phyloP scores from a whole-genome alignment of 106 monocot genomes.

The Phalaenopsis aphrodite region DNA sequence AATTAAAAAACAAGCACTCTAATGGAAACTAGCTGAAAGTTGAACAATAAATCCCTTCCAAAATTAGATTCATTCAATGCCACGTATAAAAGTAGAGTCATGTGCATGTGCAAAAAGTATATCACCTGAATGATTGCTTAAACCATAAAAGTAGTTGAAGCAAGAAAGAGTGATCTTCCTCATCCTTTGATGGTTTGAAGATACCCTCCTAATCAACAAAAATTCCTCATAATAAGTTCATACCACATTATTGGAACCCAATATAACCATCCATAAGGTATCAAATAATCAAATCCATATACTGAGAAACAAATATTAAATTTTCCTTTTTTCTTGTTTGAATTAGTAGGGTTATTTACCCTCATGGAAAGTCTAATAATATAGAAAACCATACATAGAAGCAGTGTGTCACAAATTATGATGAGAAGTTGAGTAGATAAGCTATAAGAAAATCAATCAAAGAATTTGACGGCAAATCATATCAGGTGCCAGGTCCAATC shows the following conservation, averaged over 20 bases:
- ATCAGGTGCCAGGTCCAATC: background rate
- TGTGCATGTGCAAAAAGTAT: background rate
- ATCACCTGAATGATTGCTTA: constrained; percentile 88
- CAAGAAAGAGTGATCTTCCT: constrained; percentile 75
- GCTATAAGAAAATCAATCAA: background rate
- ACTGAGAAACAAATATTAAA: background rate
- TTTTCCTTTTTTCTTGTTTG: background rate
- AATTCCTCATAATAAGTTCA: background rate
- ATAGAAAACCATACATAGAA: background rate
- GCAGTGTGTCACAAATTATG: background rate
- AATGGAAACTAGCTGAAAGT: background rate
- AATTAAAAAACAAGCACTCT: background rate
- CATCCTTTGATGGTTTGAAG: constrained; percentile 64
- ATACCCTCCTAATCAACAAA: constrained; percentile 62
- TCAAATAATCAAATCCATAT: background rate
- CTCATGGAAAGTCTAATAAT: background rate
- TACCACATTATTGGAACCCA: background rate
- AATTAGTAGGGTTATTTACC: background rate
- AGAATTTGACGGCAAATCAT: background rate
- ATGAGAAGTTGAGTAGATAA: background rate
- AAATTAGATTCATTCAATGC: background rate
- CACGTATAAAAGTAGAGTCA: background rate
- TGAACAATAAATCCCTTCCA: background rate
- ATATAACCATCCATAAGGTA: constrained; percentile 1
- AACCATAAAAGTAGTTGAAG: constrained; percentile 88